phyloP scores from a whole-genome alignment of 306 rosid genomes.

The Malus sieversii region DNA sequence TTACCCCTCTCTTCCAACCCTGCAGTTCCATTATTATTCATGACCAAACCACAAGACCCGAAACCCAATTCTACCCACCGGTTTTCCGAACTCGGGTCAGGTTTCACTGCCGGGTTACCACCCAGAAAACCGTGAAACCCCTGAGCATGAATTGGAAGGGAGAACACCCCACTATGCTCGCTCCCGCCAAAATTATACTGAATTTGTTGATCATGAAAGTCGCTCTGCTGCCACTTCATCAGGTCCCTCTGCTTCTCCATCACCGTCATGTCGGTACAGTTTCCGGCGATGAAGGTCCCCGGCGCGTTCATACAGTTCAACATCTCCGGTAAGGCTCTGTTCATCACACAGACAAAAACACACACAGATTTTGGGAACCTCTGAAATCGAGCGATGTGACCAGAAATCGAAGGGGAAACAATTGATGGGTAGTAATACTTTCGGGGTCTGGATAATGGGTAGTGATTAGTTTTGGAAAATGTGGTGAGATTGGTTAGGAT shows the following conservation, averaged over 20 bases:
- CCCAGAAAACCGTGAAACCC: conserved; percentile 18
- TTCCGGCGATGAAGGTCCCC: conserved; percentile 13
- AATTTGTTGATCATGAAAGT: neutral
- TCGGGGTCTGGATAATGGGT: neutral
- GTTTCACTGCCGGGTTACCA: conserved; percentile 34
- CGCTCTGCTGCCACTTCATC: conserved; percentile 16
- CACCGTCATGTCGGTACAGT: conserved; percentile 31
- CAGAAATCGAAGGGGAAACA: neutral
- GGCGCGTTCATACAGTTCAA: conserved; percentile 19
- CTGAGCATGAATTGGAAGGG: conserved; percentile 6
- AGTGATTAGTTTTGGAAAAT: neutral
- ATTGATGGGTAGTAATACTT: neutral
- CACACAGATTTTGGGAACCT: neutral
- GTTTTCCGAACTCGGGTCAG: conserved; percentile 43
- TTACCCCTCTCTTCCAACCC: conserved; percentile 20
- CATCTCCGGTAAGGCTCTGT: conserved; percentile 25
- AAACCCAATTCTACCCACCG: conserved; percentile 44
- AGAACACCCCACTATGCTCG: conserved; percentile 24
- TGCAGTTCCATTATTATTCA: conserved; percentile 7
- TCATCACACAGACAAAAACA: conserved; percentile 10
- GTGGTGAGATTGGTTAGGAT: neutral
- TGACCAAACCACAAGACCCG: conserved; percentile 7
- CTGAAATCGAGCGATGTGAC: neutral
- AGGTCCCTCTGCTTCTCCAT: conserved; percentile 25
- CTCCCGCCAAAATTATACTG: conserved; percentile 16